phyloP scores from a whole-genome alignment of 1,284 basidiomycete genomes.

The Malassezia globosa region DNA sequence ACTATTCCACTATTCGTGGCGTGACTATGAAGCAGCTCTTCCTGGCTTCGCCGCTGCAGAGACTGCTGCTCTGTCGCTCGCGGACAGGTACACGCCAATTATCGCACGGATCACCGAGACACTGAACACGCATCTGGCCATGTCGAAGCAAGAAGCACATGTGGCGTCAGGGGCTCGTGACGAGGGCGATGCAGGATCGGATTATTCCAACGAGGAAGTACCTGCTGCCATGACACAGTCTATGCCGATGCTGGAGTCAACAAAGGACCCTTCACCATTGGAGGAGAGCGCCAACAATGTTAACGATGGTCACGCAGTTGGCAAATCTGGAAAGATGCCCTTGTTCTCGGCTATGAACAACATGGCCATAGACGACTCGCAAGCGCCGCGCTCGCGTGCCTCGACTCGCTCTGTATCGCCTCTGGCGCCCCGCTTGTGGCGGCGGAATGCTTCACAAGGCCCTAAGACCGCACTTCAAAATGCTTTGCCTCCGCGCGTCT shows the following conservation, averaged over 20 bases:
- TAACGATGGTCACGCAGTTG: no score
- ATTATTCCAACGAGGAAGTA: constrained; percentile 17
- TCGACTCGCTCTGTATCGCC: background rate
- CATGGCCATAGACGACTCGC: background rate
- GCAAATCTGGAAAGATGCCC: background rate
- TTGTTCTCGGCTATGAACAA: background rate
- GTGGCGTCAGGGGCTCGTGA: background rate
- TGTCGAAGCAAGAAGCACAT: background rate
- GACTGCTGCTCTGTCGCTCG: constrained; percentile 32
- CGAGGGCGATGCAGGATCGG: constrained; percentile 8
- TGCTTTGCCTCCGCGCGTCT: constrained; percentile 16
- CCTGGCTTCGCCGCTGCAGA: constrained; percentile 37
- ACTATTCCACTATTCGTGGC: constrained; percentile 36
- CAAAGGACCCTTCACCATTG: background rate
- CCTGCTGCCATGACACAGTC: constrained; percentile 33
- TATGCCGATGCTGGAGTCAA: constrained; percentile 23
- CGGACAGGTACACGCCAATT: constrained; percentile 22
- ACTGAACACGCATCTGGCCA: background rate
- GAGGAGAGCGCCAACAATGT: background rate
- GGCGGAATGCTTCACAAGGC: background rate
- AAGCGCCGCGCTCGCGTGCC: background rate
- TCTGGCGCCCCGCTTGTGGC: constrained; percentile 13
- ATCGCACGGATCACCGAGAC: background rate
- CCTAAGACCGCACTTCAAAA: background rate
- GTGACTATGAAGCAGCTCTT: constrained; percentile 37